Conservation (phyloP, 305 asterid species). For the Fraxinus velutina region DNA sequence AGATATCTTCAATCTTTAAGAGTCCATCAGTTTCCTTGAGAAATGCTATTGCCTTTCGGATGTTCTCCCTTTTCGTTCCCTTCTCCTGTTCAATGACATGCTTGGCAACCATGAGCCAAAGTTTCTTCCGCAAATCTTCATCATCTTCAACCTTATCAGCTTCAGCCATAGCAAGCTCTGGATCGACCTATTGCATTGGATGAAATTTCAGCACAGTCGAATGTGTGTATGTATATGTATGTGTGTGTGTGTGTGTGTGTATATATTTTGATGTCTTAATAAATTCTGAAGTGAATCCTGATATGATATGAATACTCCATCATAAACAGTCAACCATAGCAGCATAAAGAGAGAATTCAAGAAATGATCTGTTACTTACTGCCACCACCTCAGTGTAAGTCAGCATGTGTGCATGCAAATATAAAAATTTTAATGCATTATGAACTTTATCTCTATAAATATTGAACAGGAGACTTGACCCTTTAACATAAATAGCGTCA, state of each 20-base stretch:
- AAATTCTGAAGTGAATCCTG: conserved; percentile 5
- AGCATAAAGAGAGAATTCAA: not conserved
- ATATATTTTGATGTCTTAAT: not conserved
- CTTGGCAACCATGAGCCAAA: conserved; percentile 98
- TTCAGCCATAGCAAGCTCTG: conserved; percentile 99
- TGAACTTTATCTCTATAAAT: not conserved
- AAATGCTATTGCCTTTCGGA: conserved; percentile 94
- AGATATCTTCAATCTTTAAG: conserved; percentile 90
- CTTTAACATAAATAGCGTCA: conserved; percentile 6
- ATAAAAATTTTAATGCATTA: not conserved
- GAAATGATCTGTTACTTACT: not conserved
- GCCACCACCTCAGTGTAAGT: not conserved
- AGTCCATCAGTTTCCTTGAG: conserved; percentile 98
- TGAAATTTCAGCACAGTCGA: conserved; percentile 16
- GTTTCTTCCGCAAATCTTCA: conserved; percentile 89
- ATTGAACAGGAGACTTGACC: conserved; percentile 15
- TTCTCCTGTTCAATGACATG: conserved; percentile 94
- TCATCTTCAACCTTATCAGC: conserved; percentile 99
- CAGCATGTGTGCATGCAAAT: not conserved
- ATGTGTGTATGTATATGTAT: not conserved
- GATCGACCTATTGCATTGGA: conserved; percentile 63
- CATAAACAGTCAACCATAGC: not conserved
- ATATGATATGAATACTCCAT: conserved; percentile 5
- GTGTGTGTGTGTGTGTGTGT: too few relatives aligned
- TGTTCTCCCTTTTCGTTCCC: conserved; percentile 97